Conservation (phyloP, 169 alveolate species). For the Plasmodium relictum region DNA sequence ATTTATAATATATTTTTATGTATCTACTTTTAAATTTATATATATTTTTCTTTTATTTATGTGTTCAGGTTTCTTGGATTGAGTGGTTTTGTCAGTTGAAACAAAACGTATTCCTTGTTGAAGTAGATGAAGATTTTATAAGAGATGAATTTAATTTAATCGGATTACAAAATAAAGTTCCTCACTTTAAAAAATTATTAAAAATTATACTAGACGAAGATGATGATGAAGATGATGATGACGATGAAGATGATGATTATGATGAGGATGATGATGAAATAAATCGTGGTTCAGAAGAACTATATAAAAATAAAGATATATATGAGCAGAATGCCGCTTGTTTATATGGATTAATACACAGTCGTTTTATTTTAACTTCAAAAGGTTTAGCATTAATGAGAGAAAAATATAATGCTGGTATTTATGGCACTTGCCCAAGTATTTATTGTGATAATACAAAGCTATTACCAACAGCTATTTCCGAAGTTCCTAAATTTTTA, state of each 20-base stretch:
- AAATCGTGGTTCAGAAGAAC: conserved; percentile 79
- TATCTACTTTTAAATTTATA: neutral
- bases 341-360: conserved; percentile 93
- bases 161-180: conserved; percentile 89
- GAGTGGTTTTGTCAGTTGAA: conserved; percentile 96
- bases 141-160: conserved; percentile 94
- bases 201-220: conserved; percentile 91
- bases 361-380: conserved; percentile 92
- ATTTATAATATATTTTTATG: neutral
- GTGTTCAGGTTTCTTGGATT: conserved; percentile 93
- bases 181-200: conserved; percentile 90
- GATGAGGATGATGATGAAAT: conserved; percentile 78
- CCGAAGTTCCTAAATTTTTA: conserved; percentile 90
- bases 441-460: conserved; percentile 90
- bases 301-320: conserved; percentile 82
- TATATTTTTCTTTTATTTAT: neutral
- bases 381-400: conserved; percentile 93
- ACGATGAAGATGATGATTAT: conserved; percentile 87
- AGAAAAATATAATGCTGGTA: conserved; percentile 89
- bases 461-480: conserved; percentile 93
- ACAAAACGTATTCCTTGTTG: conserved; percentile 94
- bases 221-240: conserved; percentile 87
- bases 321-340: conserved; percentile 90
- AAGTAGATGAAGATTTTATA: conserved; percentile 95
- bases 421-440: conserved; percentile 93